Base-by-base conservation (phyloP, 2,329 filamentous ascomycete genomes). In the Calonectria pauciramosa region DNA sequence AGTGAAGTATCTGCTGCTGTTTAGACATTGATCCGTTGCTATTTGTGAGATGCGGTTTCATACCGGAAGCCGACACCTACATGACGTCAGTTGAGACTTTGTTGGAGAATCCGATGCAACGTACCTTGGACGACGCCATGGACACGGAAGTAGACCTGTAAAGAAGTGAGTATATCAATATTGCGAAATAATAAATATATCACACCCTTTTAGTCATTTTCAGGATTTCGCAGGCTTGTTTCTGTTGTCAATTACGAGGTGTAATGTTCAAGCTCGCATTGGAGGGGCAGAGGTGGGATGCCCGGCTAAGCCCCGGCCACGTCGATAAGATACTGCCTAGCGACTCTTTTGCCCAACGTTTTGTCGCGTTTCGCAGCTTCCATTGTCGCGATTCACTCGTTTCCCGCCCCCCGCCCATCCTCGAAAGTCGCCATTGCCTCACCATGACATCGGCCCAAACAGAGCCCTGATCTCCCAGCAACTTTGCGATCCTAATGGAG, bases 121-220 rank as follows among this genome's bases (percentile, higher is more conserved):
- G 75, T 85, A 93, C 93, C 93, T 89, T 95, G 93, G 16, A 95
- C 94, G 49, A 78, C 88, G 69, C 93, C 93, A 79, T 94, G 91
- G 72, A 92, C 93, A 20, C 90, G 85, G 81, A 93, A 94, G 78
- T 91, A 91, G 38, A 93, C 85, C 91, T 93, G 64, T 20, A 7
- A 0, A 28, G 3, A 3, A 20, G 26, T 80, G 32, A 80, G 59
- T 7, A 54, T n/a, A 1, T n/a, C 32, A 13, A n/a, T 32, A 30
- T 4, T 4, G 23, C 18, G 49, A 14, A n/a, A 4, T 8, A 28
- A 32, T n/a, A 13, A 34, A 20, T 16, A 10, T 3, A 28, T 70
- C 79, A 63, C 80, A 86, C 86, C 73, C 86, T 82, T 81, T 84
- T 85, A 18, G 80, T 78, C 85, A 86, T 81, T 9, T 73, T 76